Evolutionary conservation across 805 yeast species (phyloP), one percentile per base, ranked within the genome.

Genomic region (Ogataea naganishii): DNA sequence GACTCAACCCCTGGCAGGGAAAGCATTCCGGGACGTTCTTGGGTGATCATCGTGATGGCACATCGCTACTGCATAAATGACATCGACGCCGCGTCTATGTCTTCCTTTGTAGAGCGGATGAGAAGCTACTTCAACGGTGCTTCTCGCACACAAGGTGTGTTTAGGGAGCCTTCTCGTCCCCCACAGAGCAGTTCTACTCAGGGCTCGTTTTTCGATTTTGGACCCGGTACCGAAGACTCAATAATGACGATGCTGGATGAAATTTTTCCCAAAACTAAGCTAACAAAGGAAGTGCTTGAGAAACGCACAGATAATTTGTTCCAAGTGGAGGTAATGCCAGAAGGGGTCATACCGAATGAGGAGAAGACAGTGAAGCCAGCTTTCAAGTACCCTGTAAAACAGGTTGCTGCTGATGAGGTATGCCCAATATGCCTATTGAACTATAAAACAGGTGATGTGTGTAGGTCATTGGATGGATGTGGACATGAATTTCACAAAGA

Each of bases 11-110:
- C 26, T 18, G 6, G 32, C 9, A 27, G 18, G 21, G 29, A 25
- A n/a, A 17, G 19, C 26, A 44, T 38, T 13, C 26, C 40, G 5
- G 57, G 60, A 23, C 53, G 72, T 18, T 66, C 75, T 1, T 74
- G 80, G 81, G 64, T 73, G n/a, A 69, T 75, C 15, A 70, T 71
- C 29, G 77, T 74, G 6, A 62, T 72, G 54, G 80, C 80, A 1
- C 76, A 75, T 23, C 51, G 66, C 10, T 74, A 69, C 39, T 61
- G 69, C 3, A 26, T 40, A 1, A 30, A 31, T 9, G 53, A 49
- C 28, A n/a, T n/a, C n/a, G n/a, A n/a, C n/a, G n/a, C n/a, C n/a
- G n/a, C n/a, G n/a, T n/a, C n/a, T n/a, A n/a, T n/a, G n/a, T n/a
- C n/a, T n/a, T n/a, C n/a, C n/a, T n/a, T n/a, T n/a, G n/a, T n/a